Evolutionary conservation across 2,329 filamentous ascomycete genomes (phyloP).

Genomic region (Clonostachys rosea): DNA sequence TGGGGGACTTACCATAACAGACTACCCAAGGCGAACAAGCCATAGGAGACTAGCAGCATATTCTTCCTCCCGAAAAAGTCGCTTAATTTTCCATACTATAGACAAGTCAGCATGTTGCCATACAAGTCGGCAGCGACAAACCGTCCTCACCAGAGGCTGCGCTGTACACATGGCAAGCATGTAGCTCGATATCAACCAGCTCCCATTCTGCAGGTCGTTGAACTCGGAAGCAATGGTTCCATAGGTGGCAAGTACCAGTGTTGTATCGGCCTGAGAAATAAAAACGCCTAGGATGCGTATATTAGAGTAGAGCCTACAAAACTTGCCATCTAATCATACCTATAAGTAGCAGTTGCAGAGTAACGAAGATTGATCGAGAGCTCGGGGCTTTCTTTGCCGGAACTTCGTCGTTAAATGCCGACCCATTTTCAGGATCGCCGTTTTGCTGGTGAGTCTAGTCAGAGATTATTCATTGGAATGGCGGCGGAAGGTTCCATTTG

Average conservation of each 20-base stretch:
- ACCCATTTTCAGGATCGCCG: too few relatives aligned
- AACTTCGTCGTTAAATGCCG: too few relatives aligned
- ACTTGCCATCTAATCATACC: too few relatives aligned
- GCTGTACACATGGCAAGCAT: constrained; percentile 21
- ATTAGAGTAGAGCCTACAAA: too few relatives aligned
- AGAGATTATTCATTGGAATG: too few relatives aligned
- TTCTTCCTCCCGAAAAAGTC: constrained; percentile 68
- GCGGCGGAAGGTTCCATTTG: too few relatives aligned
- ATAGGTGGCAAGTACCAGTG: constrained; percentile 63
- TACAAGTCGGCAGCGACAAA: not conserved
- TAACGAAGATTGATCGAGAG: too few relatives aligned
- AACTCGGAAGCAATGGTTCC: constrained; percentile 59
- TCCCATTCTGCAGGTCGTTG: constrained; percentile 47
- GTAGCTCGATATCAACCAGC: constrained; percentile 25
- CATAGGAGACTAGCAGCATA: constrained; percentile 60
- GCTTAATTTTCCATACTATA: constrained; percentile 58
- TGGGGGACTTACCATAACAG: too few relatives aligned
- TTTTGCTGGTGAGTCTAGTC: too few relatives aligned
- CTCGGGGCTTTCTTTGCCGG: too few relatives aligned
- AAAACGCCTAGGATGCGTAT: constrained; percentile 40
- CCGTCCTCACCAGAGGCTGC: constrained; percentile 32
- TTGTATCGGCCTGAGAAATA: constrained; percentile 60
- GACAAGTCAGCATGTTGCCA: not conserved
- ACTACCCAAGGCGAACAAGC: constrained; percentile 61
- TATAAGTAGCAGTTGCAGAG: too few relatives aligned